These are phyloP conservation scores for Royoungia palumana DNA, from an alignment of 768 basidiomycete species.

Conservation along the genomic window DNA sequence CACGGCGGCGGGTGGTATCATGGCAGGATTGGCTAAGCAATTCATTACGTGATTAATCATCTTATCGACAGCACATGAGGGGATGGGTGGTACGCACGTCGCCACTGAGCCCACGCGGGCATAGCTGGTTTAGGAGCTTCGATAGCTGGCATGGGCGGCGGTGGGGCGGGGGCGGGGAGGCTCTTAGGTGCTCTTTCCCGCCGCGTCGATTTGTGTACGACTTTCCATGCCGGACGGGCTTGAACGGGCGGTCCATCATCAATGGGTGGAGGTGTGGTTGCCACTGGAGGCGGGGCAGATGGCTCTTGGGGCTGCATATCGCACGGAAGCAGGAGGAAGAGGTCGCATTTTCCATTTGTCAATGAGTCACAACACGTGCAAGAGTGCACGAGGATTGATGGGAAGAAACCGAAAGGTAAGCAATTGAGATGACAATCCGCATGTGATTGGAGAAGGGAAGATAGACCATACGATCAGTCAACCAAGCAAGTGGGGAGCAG, in stretches of 20 bases:
- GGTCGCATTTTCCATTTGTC: background rate
- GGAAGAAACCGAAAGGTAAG: too few relatives aligned
- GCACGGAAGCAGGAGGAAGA: background rate
- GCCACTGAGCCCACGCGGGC: conserved; percentile 86
- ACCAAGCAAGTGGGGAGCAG: background rate
- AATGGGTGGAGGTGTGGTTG: conserved; percentile 43
- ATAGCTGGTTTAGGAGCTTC: conserved; percentile 48
- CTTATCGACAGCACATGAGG: background rate
- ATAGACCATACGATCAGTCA: background rate
- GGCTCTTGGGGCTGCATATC: conserved; percentile 32
- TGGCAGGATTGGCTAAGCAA: conserved; percentile 57
- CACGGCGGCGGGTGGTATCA: conserved; percentile 53
- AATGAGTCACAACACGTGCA: background rate
- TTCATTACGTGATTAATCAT: background rate
- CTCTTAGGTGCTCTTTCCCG: conserved; percentile 45
- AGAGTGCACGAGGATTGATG: background rate
- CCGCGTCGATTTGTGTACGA: conserved; percentile 61
- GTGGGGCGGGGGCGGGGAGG: conserved; percentile 35
- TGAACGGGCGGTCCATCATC: conserved; percentile 46
- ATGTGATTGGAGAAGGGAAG: background rate
- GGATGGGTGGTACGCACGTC: conserved; percentile 45
- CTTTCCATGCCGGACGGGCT: conserved; percentile 72
- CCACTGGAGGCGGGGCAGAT: conserved; percentile 34
- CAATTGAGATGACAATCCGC: background rate
- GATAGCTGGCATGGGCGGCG: conserved; percentile 35